phyloP scores from a whole-genome alignment of 2,329 filamentous ascomycete species.

The Chaetomiaceae sp. region DNA sequence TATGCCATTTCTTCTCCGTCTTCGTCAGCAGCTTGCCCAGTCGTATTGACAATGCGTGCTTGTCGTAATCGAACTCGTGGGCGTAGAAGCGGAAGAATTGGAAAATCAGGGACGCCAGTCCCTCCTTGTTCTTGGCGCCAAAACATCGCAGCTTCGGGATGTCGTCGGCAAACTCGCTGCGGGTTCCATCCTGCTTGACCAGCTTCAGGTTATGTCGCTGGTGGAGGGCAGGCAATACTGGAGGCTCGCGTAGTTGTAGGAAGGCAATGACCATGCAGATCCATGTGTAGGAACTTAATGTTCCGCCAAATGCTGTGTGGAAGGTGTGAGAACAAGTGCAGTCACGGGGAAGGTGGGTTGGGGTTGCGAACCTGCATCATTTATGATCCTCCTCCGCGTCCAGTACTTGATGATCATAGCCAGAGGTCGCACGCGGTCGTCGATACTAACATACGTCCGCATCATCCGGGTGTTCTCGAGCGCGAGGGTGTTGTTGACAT shows the following conservation, averaged over 20 bases:
- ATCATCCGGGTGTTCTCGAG: slow-evolving; percentile 98
- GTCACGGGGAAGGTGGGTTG: background rate
- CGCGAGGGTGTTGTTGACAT: slow-evolving; percentile 94
- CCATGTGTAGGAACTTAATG: slow-evolving; percentile 97
- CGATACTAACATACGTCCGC: slow-evolving; percentile 90
- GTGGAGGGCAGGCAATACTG: slow-evolving; percentile 81
- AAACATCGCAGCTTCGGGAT: slow-evolving; percentile 68
- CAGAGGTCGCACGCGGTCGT: slow-evolving; percentile 81
- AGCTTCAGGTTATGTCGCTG: slow-evolving; percentile 61
- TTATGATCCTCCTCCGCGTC: slow-evolving; percentile 87
- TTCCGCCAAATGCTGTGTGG: slow-evolving; percentile 74
- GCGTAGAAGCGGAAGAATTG: slow-evolving; percentile 94
- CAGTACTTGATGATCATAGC: slow-evolving; percentile 98
- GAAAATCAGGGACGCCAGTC: slow-evolving; percentile 81
- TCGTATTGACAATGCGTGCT: slow-evolving; percentile 76
- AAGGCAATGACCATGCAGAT: slow-evolving; percentile 98
- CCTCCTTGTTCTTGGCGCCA: slow-evolving; percentile 75
- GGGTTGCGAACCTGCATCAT: slow-evolving; percentile 79
- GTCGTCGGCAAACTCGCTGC: slow-evolving; percentile 83
- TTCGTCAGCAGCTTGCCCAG: slow-evolving; percentile 75
- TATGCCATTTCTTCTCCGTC: slow-evolving; percentile 82
- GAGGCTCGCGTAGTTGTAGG: slow-evolving; percentile 78
- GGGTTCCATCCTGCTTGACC: slow-evolving; percentile 57
- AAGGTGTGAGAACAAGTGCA: slow-evolving; percentile 3
- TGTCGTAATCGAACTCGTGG: slow-evolving; percentile 87